Evolutionary conservation across 148 eudicot species (phyloP).

Genomic region (Arbutus unedo): DNA sequence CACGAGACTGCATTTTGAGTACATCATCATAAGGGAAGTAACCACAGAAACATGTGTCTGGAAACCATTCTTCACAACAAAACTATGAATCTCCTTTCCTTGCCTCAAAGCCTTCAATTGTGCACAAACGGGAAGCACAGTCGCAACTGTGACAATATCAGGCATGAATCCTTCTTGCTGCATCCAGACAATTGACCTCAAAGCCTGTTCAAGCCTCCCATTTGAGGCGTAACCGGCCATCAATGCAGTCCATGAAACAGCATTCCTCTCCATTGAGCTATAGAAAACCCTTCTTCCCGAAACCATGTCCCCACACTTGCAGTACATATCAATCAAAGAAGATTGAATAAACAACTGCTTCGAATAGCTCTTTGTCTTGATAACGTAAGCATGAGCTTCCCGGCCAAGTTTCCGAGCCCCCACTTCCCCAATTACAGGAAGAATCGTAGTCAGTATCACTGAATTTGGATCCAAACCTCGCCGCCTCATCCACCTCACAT

Average conservation of each 20-base stretch:
- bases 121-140: constrained; percentile 75
- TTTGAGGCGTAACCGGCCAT: constrained; percentile 71
- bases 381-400: constrained; percentile 76
- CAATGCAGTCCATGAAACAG: constrained; percentile 84
- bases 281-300: constrained; percentile 70
- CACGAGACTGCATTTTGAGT: constrained; percentile 66
- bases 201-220: constrained; percentile 76
- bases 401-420: constrained; percentile 51
- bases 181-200: constrained; percentile 84
- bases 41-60: constrained; percentile 55
- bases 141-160: constrained; percentile 76
- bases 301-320: constrained; percentile 81
- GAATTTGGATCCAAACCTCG: constrained; percentile 65
- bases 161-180: constrained; percentile 94
- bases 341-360: constrained; percentile 70
- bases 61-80: constrained; percentile 53
- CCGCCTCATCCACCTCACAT: constrained; percentile 55
- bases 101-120: constrained; percentile 52
- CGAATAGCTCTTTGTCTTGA: constrained; percentile 57
- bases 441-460: constrained; percentile 60
- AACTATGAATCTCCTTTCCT: constrained; percentile 80
- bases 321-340: constrained; percentile 83
- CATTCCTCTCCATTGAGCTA: constrained; percentile 52
- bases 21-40: constrained; percentile 86
- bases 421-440: constrained; percentile 69